Base-by-base conservation (phyloP, 768 basidiomycete species). In the Gautieria morchelliformis region DNA sequence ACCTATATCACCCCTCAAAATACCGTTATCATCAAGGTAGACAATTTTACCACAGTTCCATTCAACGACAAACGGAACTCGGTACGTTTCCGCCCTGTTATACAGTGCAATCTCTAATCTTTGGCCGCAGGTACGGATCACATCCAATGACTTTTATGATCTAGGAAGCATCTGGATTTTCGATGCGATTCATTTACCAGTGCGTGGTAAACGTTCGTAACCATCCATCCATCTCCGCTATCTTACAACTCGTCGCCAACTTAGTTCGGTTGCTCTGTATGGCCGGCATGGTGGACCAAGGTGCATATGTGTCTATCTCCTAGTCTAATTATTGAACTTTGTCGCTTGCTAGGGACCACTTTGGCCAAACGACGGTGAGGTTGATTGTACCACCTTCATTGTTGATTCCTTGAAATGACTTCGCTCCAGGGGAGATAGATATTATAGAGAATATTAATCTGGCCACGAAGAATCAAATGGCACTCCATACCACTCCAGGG, bases 1-100 rank as follows among this genome's bases (percentile, higher is more conserved):
- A 80, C 82, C 3, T 89, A 78, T 63, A 66, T 86, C 62, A 83
- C 85, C 60, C 63, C 63, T 46, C 75, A 75, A 1, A 82, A 85
- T 5, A 79, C 83, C 56, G 84, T 83, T 5, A 75, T 93, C 60
- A 72, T 93, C 52, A 82, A 78, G 63, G 88, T 91, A 6, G 88
- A 90, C 73, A 88, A 89, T 64, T 69, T 70, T 8, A 80, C 80
- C 10, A 75, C 74, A 42, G 77, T 88, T 0, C 68, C 72, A 15
- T 68, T 66, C 22, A 75, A 75, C 57, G 63, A 79, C 44, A 75
- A 80, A 59, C 72, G 88, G 44, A 79, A 83, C 61, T 78, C 87
- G 30, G 87, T 89, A 59, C 58, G 73, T 37, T 14, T 37, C 2
- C 14, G 2, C 5, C 24, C 48, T 9, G 45, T 30, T 40, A 6